phyloP scores from a whole-genome alignment of 345 rosid genomes.

The Abelmoschus esculentus region DNA sequence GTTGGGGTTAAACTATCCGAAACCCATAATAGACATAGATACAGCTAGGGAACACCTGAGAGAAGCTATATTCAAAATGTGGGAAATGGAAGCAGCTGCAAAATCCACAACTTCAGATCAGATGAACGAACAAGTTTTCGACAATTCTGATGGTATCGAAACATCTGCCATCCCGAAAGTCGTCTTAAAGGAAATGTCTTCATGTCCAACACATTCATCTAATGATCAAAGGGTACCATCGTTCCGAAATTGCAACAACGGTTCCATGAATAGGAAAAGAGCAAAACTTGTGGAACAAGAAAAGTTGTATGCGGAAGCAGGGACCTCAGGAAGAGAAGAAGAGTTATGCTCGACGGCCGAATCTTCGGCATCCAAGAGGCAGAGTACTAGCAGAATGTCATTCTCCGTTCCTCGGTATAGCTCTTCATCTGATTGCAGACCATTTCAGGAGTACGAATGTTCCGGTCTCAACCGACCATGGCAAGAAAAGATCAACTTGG shows the following conservation, averaged over 20 bases:
- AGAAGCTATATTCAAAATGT: conserved; percentile 71
- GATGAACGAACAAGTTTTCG: conserved; percentile 54
- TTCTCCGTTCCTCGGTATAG: too few species aligned
- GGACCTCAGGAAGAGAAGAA: conserved; percentile 16
- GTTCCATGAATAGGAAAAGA: conserved; percentile 44
- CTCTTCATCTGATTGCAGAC: too few species aligned
- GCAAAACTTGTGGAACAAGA: conserved; percentile 32
- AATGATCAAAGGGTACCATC: conserved; percentile 82
- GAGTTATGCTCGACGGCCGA: too few species aligned
- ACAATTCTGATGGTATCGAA: conserved; percentile 44
- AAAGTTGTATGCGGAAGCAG: background rate
- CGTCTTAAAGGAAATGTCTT: conserved; percentile 28
- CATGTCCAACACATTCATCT: conserved; percentile 42
- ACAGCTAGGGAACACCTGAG: conserved; percentile 40
- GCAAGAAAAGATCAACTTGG: too few species aligned
- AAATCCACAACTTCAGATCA: conserved; percentile 28
- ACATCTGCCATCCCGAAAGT: conserved; percentile 28
- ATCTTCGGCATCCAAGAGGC: too few species aligned
- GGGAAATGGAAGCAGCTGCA: conserved; percentile 63
- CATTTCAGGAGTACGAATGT: too few species aligned
- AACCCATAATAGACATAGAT: conserved; percentile 55
- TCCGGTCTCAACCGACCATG: too few species aligned
- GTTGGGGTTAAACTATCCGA: conserved; percentile 15
- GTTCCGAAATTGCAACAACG: conserved; percentile 23
- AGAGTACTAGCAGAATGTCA: too few species aligned